Percentiles rank a stretch among this genome's conserved stretches.
Conservation (phyloP, 106 monocot species). For the Dendrobium catenatum region DNA sequence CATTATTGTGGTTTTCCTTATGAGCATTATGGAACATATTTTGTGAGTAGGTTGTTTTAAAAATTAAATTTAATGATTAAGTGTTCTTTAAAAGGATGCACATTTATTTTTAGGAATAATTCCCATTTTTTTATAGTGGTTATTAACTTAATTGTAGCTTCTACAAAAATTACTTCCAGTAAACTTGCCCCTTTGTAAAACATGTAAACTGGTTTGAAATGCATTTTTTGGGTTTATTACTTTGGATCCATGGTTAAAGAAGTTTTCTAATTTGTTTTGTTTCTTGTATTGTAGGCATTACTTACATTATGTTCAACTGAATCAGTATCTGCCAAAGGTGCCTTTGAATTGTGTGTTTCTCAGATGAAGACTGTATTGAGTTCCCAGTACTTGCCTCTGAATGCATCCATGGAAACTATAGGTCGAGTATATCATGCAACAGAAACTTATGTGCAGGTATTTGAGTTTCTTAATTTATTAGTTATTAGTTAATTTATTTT, state of each 20-base stretch:
- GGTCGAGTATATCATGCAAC: conserved; percentile 89
- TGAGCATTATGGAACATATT: not conserved
- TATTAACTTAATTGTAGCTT: not conserved
- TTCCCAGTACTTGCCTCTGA: conserved; percentile 57
- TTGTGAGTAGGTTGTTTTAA: not conserved
- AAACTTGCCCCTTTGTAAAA: not conserved
- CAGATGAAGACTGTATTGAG: conserved; percentile 86
- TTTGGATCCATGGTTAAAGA: not conserved
- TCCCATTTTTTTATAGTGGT: not conserved
- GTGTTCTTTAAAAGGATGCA: not conserved
- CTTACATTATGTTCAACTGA: conserved; percentile 91
- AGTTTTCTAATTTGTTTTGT: conserved; percentile 6
- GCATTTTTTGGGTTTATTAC: not conserved
- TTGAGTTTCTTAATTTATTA: not conserved
- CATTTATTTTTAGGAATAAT: not conserved
- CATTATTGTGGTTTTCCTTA: not conserved
- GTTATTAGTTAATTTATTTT: no score
- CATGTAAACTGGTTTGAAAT: not conserved
- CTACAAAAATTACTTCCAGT: not conserved
- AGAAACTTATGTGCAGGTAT: conserved; percentile 93
- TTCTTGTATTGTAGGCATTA: conserved; percentile 45
- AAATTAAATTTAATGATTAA: not conserved
- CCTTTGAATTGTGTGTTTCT: conserved; percentile 56
- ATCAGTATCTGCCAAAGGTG: conserved; percentile 74
- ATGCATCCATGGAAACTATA: conserved; percentile 81